Evolutionary conservation across 2,329 filamentous ascomycete species (phyloP).

Genomic region (Monilinia fructigena): DNA sequence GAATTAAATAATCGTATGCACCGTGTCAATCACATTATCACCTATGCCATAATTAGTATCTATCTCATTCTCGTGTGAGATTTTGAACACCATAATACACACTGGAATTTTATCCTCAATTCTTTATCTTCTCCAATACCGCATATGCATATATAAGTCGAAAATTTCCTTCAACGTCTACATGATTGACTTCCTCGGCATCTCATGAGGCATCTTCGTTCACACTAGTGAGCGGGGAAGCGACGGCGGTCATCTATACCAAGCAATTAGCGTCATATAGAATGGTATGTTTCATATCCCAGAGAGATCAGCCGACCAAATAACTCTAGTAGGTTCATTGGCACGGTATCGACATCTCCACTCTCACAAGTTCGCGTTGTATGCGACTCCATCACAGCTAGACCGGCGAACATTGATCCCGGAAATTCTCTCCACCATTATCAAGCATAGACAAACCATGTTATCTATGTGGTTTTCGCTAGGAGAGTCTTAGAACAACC

Average conservation of each 20-base stretch:
- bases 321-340: constrained; percentile 12
- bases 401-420: constrained; percentile 18
- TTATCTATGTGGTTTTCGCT: constrained; percentile 5
- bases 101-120: neutral
- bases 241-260: constrained; percentile 21
- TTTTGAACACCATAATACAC: neutral
- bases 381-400: constrained; percentile 20
- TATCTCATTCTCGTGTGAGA: neutral
- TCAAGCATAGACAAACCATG: constrained; percentile 17
- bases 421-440: constrained; percentile 15
- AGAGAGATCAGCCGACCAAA: constrained; percentile 21
- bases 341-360: constrained; percentile 22
- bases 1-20: neutral
- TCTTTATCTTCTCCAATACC: neutral
- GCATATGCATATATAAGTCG: neutral
- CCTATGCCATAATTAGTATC: neutral
- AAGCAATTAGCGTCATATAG: constrained; percentile 23
- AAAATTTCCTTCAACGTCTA: constrained; percentile 22
- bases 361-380: constrained; percentile 14
- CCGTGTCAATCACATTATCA: neutral
- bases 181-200: constrained; percentile 20
- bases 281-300: constrained; percentile 23
- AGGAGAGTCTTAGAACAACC: constrained; percentile 3
- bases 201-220: constrained; percentile 22
- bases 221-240: constrained; percentile 19